Evolutionary conservation across 129 eudicot species (phyloP).

Genomic region (Deinandra increscens): DNA sequence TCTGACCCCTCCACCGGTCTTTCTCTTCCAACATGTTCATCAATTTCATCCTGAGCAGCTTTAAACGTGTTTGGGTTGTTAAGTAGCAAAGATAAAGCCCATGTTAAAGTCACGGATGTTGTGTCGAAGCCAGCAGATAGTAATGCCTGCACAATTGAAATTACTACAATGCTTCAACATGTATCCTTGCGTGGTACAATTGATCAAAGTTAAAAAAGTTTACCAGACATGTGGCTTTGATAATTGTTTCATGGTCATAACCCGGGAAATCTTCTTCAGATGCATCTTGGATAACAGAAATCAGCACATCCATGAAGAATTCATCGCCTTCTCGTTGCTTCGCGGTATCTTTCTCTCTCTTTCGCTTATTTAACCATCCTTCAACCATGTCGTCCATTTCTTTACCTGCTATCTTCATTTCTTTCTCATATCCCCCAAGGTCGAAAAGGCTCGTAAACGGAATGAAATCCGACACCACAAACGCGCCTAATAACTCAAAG

Average conservation of each 20-base stretch:
- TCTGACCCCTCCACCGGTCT: not conserved
- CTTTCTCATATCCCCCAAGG: slow-evolving; percentile 34
- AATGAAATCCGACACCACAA: slow-evolving; percentile 32
- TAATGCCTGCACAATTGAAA: not conserved
- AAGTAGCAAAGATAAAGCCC: slow-evolving; percentile 11
- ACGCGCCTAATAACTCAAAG: slow-evolving; percentile 26
- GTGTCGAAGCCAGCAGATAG: not conserved
- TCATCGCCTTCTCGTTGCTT: slow-evolving; percentile 1
- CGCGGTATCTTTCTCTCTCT: not conserved
- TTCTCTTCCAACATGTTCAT: slow-evolving; percentile 35
- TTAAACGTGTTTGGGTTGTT: not conserved
- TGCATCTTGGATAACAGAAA: slow-evolving; percentile 18
- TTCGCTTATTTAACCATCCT: slow-evolving; percentile 29
- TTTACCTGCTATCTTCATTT: slow-evolving; percentile 24
- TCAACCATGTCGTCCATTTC: slow-evolving; percentile 33
- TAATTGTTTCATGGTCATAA: slow-evolving; percentile 21
- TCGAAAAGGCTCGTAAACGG: slow-evolving; percentile 34
- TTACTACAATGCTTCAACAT: too few species aligned
- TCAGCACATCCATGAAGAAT: slow-evolving; percentile 29
- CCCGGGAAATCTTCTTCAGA: slow-evolving; percentile 26
- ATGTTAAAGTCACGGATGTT: not conserved
- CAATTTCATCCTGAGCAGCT: slow-evolving; percentile 1
- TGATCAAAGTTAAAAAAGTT: too few species aligned
- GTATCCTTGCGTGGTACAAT: too few species aligned
- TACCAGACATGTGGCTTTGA: slow-evolving; percentile 30